Base-by-base conservation (phyloP, 1,284 basidiomycete species). In the Cutaneotrichosporon sp. region DNA sequence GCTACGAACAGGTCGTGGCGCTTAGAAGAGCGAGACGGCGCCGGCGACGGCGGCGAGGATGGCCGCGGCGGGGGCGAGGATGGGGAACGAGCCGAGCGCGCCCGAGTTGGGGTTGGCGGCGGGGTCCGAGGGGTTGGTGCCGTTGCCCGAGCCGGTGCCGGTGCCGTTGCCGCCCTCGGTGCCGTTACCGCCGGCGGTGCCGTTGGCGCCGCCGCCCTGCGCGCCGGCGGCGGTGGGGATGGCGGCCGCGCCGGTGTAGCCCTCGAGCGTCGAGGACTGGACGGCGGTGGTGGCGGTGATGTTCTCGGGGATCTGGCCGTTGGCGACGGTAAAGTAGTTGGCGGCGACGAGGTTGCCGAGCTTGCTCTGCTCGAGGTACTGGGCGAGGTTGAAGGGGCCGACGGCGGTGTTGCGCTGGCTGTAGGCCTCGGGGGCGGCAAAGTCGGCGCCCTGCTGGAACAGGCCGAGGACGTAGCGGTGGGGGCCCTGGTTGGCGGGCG, bases 291-390 rank as follows among this genome's bases (percentile, higher is more conserved):
- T 63, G 20, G 31, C 10, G 18, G 50, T 27, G 27, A 56, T 20
- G 8, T 38, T 31, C 33, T 86, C 73, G 34, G 85, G 87, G 16
- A 84, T 81, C 3, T 82, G 82, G 47, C 89, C 89, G 70, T 86
- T 84, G 75, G 54, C 85, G 67, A 91, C 90, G 24, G 84, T 86
- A 74, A 91, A 85, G 82, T 91, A 93, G 67, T 83, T 87, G 58
- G 85, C 74, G 22, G 72, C 77, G 58, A 76, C 72, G 54, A 82
- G 67, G 43, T 67, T 51, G 31, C 76, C 78, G 52, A 83, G 71
- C 54, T 75, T 74, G 31, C 77, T 67, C 31, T 67, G 67, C 24
- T 71, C 52, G 58, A 79, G 69, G 70, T 78, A 77, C 27, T 65
- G 49, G 56, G 58, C 29, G 58, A 80, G 86, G 65, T 89, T 79